Conservation (phyloP, 1,284 basidiomycete genomes). For the Cutaneotrichosporon cyanovorans region DNA sequence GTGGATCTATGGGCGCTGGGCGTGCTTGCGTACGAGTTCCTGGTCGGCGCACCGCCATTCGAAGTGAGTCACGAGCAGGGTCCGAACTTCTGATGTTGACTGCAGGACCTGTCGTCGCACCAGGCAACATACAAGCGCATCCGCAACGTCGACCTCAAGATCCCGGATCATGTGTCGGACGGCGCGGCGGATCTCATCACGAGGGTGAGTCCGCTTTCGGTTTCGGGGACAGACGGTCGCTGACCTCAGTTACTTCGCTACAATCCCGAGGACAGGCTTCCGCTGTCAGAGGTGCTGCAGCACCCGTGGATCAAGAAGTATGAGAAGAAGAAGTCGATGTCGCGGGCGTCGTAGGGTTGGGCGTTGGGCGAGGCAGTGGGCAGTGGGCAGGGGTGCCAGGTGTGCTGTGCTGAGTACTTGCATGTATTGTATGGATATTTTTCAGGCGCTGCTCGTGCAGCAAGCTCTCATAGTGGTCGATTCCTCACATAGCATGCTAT, state of each 20-base stretch:
- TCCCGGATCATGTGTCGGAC: constrained; percentile 59
- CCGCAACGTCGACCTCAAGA: constrained; percentile 59
- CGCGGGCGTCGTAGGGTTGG: constrained; percentile 1
- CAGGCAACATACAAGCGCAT: constrained; percentile 77
- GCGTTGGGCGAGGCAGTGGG: no score
- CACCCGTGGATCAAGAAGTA: constrained; percentile 94
- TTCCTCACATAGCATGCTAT: no score
- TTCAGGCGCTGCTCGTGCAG: no score
- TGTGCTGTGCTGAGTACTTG: neutral
- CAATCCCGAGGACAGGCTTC: constrained; percentile 72
- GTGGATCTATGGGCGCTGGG: constrained; percentile 92
- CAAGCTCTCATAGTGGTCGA: no score
- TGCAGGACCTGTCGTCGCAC: constrained; percentile 49
- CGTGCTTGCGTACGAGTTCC: constrained; percentile 91
- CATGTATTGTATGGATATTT: neutral
- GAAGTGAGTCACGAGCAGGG: constrained; percentile 54
- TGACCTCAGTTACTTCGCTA: constrained; percentile 69
- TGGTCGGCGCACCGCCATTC: constrained; percentile 87
- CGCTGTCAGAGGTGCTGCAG: constrained; percentile 67
- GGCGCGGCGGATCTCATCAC: constrained; percentile 63
- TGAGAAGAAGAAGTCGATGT: constrained; percentile 37
- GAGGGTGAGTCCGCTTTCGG: constrained; percentile 46
- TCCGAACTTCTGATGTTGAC: no score
- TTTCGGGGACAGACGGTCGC: no score
- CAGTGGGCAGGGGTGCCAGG: no score